These are phyloP conservation scores for Russula lepida DNA, from an alignment of 768 basidiomycete genomes.

Conservation along the genomic window DNA sequence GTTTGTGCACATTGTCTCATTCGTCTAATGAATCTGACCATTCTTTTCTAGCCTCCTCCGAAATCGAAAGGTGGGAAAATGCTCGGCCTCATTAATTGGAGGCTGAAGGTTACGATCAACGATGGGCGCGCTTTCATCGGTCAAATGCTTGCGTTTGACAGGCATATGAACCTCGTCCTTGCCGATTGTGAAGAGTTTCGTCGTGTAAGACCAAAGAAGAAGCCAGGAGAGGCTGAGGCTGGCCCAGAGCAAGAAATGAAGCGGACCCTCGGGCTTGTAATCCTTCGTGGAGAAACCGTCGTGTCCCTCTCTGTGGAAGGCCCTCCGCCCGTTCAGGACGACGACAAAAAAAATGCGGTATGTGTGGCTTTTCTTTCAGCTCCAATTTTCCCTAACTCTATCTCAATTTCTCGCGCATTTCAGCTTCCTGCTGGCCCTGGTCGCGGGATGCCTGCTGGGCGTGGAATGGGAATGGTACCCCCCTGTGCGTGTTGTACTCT, in stretches of 20 bases:
- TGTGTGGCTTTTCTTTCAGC: constrained; percentile 27
- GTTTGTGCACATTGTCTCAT: constrained; percentile 4
- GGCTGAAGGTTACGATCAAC: constrained; percentile 94
- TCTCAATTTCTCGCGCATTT: constrained; percentile 21
- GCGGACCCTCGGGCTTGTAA: constrained; percentile 91
- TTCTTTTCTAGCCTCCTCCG: constrained; percentile 63
- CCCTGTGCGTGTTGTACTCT: constrained; percentile 45
- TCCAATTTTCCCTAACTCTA: background rate
- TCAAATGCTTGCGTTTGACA: constrained; percentile 99
- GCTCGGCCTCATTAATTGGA: constrained; percentile 95
- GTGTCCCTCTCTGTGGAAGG: constrained; percentile 94
- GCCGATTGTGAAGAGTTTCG: constrained; percentile 99
- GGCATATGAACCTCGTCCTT: constrained; percentile 98
- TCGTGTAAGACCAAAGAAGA: constrained; percentile 86
- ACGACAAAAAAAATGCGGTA: constrained; percentile 79
- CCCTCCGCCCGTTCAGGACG: constrained; percentile 84
- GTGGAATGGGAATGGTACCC: constrained; percentile 95
- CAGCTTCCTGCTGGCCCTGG: constrained; percentile 87
- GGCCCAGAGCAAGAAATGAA: constrained; percentile 89
- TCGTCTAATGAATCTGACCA: background rate
- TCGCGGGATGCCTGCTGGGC: constrained; percentile 90
- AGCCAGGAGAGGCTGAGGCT: constrained; percentile 64
- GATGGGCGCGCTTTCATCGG: constrained; percentile 93
- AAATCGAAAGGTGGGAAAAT: constrained; percentile 99
- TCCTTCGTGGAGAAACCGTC: constrained; percentile 91